Evolutionary conservation across 805 yeast species (phyloP).

Genomic region (Kodamaea laetipori): DNA sequence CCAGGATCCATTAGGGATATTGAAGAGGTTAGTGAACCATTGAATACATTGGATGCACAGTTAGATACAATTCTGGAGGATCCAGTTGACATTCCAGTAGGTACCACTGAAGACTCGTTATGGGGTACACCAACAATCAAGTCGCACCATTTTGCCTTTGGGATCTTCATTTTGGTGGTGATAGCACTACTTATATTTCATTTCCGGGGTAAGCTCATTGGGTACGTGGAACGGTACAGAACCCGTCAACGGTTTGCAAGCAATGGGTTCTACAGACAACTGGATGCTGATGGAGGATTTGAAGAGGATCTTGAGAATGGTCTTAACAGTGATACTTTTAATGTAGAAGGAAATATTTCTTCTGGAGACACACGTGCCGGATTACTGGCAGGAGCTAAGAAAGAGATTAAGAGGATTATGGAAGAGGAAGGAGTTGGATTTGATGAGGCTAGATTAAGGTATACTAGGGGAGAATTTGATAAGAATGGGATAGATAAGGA

Average conservation of each 20-base stretch:
- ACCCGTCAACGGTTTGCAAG: constrained; percentile 24
- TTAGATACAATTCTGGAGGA: too few species aligned
- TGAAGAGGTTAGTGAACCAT: too few species aligned
- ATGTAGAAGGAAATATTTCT: constrained; percentile 45
- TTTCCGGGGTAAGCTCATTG: constrained; percentile 33
- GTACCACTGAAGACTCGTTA: too few species aligned
- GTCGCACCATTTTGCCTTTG: constrained; percentile 20
- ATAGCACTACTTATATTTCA: constrained; percentile 27
- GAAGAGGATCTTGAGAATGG: constrained; percentile 56
- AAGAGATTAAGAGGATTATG: constrained; percentile 58
- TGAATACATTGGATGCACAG: too few species aligned
- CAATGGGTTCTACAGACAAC: constrained; percentile 31
- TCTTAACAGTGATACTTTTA: constrained; percentile 58
- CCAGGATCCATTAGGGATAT: not conserved
- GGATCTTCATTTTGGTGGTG: constrained; percentile 17
- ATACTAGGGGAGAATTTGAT: constrained; percentile 47
- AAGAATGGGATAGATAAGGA: constrained; percentile 20
- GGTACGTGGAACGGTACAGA: constrained; percentile 30
- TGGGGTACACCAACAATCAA: too few species aligned
- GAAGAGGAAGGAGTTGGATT: constrained; percentile 47
- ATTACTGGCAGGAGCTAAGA: constrained; percentile 55
- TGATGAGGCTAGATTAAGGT: constrained; percentile 68
- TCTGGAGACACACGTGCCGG: constrained; percentile 63
- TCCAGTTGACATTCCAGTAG: too few species aligned
- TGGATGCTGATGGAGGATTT: constrained; percentile 21